Evolutionary conservation across 2,329 filamentous ascomycete species (phyloP), one percentile per base, ranked within the genome.

Genomic region (Beauveria caledonica): DNA sequence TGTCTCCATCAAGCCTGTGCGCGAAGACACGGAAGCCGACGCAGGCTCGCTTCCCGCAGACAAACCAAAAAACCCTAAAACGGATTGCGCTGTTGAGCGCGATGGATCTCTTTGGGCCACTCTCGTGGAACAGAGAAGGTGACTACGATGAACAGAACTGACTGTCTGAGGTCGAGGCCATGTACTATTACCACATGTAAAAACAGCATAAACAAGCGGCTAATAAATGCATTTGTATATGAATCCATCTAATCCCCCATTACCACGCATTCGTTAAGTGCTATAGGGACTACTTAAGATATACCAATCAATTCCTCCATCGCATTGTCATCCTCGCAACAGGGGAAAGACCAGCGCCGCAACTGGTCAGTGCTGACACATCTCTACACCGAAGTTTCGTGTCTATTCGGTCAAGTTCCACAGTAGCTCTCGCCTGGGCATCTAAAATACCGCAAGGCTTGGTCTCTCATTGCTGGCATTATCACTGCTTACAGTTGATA

Each of bases 211-310:
- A 46, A 46, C 33, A 19, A 51, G 49, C 49, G 48, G 19, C 42
- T 53, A 60, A 60, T 60, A 60, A 21, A 60, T 53, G 50, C 40
- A 60, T 17, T 45, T 61, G 59, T 61, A 61, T 61, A 61, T 57
- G 45, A 51, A 52, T 56, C 25, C 46, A 61, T 61, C 46, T 52
- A 23, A 56, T 45, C 46, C 5, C 8, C 21, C 51, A 49, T 60
- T 56, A 19, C 52, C 13, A 19, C 44, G 17, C 15, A 42, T 27
- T 13, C 23, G 21, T 44, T 50, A 39, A 56, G 33, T 9, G 23
- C 44, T 44, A 39, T 33, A 27, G 11, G 8, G 27, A 33, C 27
- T 27, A 39, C 27, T 42, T 48, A 54, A 60, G 19, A 53, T 60
- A 59, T 11, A 29, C 27, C 1, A 7, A 27, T 21, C 27, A 27